Evolutionary conservation across 2,329 filamentous ascomycete species (phyloP), one percentile per base, ranked within the genome.

Genomic region (Paraphoma chrysanthemicola): DNA sequence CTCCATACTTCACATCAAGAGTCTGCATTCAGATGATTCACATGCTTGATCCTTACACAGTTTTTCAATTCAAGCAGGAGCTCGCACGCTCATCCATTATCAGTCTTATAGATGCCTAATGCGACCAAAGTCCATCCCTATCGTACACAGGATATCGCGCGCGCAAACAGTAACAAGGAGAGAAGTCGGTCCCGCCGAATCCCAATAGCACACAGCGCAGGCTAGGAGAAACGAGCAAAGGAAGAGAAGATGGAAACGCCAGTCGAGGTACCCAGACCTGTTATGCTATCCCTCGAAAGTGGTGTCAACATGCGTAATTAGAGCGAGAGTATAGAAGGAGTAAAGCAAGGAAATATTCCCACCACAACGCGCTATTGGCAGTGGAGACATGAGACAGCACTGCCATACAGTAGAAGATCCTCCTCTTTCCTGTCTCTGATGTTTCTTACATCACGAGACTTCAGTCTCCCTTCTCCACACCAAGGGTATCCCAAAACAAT

Each of bases 401-500:
- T 36, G 33, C 33, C 33, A 36, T 36, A 36, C 9, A 10, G 33
- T 36, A 14, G 14, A 36, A 36, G 33, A 36, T 36, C 33, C 33
- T 36, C 33, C 33, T 36, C 33, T 10, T 36, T 36, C 7, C 33
- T 23, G 33, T 36, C 33, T 36, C 10, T 36, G 33, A 36, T 23
- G 23, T 23, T 23, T 23, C 23, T 23, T 23, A 23, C 23, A 23
- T 23, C 23, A 23, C 23, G 23, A 23, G 50, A 52, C 39, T 14
- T 11, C 12, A n/a, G 8, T 16, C 39, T 36, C 14, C 33, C 33
- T 10, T 14, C 9, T 36, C 33, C 33, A 36, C 33, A 36, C 53
- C 44, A 44, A 53, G 69, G 68, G 67, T 72, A 72, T 72, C 65
- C 68, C 58, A 66, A 67, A 42, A 42, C 10, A 42, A 42, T 42